These are phyloP conservation scores for Rhododendron ovatum DNA, from an alignment of 148 eudicot genomes.

Conservation along the genomic window DNA sequence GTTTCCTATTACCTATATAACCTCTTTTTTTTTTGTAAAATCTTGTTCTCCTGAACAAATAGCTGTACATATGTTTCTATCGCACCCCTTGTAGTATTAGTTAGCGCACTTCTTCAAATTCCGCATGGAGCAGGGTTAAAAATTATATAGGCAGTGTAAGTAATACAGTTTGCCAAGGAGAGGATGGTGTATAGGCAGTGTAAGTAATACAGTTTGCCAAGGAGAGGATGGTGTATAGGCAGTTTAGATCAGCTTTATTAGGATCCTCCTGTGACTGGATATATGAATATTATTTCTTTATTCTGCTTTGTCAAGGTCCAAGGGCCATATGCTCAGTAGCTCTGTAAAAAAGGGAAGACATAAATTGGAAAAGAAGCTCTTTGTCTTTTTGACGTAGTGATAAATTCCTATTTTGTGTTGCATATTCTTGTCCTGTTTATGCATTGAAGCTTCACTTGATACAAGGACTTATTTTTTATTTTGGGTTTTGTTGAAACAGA, in stretches of 20 bases:
- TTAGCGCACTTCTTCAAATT: not conserved
- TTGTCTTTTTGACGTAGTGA: not conserved
- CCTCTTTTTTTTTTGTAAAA: not conserved
- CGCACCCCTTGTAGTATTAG: not conserved
- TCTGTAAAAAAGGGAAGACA: not conserved
- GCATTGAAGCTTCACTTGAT: not conserved
- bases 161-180: not conserved
- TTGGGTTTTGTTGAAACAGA: slow-evolving; percentile 39
- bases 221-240: not conserved
- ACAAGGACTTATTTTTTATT: not conserved
- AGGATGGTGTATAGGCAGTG: not conserved
- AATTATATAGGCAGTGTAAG: not conserved
- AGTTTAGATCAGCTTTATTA: not conserved
- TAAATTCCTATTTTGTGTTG: not conserved
- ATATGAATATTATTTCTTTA: not conserved
- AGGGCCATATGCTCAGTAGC: not conserved
- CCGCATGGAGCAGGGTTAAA: not conserved
- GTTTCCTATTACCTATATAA: not conserved
- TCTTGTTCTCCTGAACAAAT: not conserved
- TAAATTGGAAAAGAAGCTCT: not conserved
- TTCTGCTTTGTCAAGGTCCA: not conserved
- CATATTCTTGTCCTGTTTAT: not conserved
- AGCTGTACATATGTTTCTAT: not conserved
- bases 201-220: not conserved
- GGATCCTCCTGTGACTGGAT: not conserved